Base-by-base conservation (phyloP, 2,329 filamentous ascomycete species). In the Cucurbitaria berberidis region DNA sequence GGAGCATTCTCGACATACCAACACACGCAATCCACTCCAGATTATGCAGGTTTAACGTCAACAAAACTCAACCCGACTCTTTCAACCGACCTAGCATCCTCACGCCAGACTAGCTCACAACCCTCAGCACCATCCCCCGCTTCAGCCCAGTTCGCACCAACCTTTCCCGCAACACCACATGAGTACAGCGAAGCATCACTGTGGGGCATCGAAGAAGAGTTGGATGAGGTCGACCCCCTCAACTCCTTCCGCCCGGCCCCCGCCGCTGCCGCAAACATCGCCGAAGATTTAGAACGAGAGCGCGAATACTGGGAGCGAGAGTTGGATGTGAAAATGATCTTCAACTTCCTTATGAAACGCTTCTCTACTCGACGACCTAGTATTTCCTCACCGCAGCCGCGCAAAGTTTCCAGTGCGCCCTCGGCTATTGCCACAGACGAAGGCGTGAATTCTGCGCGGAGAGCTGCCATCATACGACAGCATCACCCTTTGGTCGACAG, bases 231-330 rank as follows among this genome's bases (percentile, higher is more conserved):
- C 8, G 61, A 69, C 11, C 63, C 77, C 74, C 39, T 78, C 79
- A 58, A 84, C 82, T 70, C 76, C 77, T 69, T 81, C 56, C 63
- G 63, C 53, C 54, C 58, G 35, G 60, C 48, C 27, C 60, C 50
- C 27, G 46, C 32, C 18, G 46, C 56, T 38, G 41, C 50, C 38
- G 62, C 55, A 22, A 65, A 61, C 36, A 61, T 60, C 22, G 51
- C 69, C 60, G 68, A 74, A 35, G 64, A 75, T 35, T 39, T 77
- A 15, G 72, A 76, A 8, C 75, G 75, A 8, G 84, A 86, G 53
- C 79, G 79, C 19, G 90, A 95, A 30, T 95, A 96, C 69, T 99
- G 95, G 95, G 93, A 98, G 76, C 87, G 89, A 55, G 90, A 96
- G 48, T 83, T 98, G 5, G 93, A 98, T 68, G 85, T 97, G 60